phyloP scores from a whole-genome alignment of 1,139 yeast genomes.

The Suhomyces ambrosiae region DNA sequence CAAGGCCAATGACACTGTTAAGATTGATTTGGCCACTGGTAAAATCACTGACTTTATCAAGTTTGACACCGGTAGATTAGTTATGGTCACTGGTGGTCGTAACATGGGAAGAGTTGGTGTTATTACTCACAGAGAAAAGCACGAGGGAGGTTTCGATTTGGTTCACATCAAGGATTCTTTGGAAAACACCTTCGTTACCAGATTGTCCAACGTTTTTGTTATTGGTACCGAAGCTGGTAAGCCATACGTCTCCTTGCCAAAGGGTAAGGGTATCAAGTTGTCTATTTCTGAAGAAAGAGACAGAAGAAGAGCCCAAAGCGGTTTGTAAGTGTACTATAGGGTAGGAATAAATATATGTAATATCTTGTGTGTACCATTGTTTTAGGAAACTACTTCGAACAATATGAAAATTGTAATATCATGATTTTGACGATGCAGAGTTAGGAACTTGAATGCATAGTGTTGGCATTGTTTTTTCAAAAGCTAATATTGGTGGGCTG shows the following conservation, averaged over 20 bases:
- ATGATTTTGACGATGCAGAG: too few species aligned
- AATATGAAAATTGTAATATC: neutral
- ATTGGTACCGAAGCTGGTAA: conserved; percentile 94
- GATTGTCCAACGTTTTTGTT: conserved; percentile 94
- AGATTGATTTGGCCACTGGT: conserved; percentile 94
- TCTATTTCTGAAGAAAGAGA: conserved; percentile 99
- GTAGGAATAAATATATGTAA: neutral
- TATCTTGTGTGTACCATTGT: too few species aligned
- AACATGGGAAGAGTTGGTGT: conserved; percentile 99
- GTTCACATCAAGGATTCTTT: conserved; percentile 97
- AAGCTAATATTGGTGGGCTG: too few species aligned
- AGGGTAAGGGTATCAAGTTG: conserved; percentile 99
- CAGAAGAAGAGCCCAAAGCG: conserved; percentile 86
- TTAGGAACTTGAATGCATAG: too few species aligned
- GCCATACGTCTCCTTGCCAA: conserved; percentile 97
- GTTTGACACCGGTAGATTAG: conserved; percentile 94
- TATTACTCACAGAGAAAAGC: conserved; percentile 97
- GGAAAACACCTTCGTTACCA: conserved; percentile 98
- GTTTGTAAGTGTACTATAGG: conserved; percentile 34
- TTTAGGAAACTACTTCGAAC: too few species aligned
- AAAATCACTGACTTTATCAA: conserved; percentile 89
- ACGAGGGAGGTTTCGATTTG: conserved; percentile 99
- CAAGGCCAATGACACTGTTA: conserved; percentile 96
- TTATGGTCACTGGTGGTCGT: conserved; percentile 99
- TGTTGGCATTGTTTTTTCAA: too few species aligned